Evolutionary conservation across 306 rosid species (phyloP), one percentile per base, ranked within the genome.

Genomic region (Carpinus fangiana): DNA sequence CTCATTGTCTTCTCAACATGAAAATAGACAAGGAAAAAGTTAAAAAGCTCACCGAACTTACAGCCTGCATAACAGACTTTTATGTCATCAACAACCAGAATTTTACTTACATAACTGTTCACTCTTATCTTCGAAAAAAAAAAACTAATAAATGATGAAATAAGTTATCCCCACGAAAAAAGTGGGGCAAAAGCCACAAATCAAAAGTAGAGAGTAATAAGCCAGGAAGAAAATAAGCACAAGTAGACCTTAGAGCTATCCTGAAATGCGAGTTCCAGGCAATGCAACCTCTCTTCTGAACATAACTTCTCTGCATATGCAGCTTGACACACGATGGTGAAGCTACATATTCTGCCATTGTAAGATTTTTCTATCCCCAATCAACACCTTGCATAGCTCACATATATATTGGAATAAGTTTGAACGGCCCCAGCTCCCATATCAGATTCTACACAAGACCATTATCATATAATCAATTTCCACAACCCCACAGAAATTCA

Each of bases 291-390:
- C 81, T 84, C 55, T 61, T 78, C 50, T 31, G 36, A 76, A 78
- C 21, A 12, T 74, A 74, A 65, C 84, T 76, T 76, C 78, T 82
- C 84, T 67, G 87, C 71, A 72, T 74, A 51, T 78, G 84, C 76
- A 88, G 85, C 90, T 84, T 92, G 56, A 86, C 47, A 82, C 79
- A 86, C 61, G 88, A 78, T 20, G 91, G 82, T 20, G 89, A 85
- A 48, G 89, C 82, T 82, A 90, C 88, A 73, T 80, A 90, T 77
- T 89, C 93, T 50, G 91, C 93, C 98, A 94, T 94, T 59, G 73
- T 77, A 51, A 56, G 66, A 75, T 43, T 23, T 59, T 45, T 61
- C 36, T 13, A 76, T 78, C 75, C 74, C 57, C 75, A 60, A 60
- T 90, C 89, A 93, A 79, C 84, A 81, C 96, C 88, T 89, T 64